Percentiles rank a stretch among this genome's conserved stretches.
Conservation (phyloP, 495 filamentous ascomycete genomes). For the Acidomyces sp. region DNA sequence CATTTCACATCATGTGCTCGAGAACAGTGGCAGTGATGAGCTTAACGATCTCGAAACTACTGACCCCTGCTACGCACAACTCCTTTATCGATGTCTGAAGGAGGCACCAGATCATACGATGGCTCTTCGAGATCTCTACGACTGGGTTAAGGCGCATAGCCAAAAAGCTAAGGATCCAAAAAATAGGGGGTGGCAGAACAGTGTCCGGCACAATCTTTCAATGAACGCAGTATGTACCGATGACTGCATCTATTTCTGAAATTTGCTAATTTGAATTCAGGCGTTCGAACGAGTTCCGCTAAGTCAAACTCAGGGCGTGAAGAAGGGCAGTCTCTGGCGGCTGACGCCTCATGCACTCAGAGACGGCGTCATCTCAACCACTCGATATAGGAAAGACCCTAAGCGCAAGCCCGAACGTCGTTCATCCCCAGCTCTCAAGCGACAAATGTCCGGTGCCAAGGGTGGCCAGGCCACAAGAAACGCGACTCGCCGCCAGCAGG, state of each 20-base stretch:
- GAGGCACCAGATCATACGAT: conserved; percentile 50
- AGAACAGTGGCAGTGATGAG: conserved; percentile 1
- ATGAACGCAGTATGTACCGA: conserved; percentile 84
- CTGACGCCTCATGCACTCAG: conserved; percentile 45
- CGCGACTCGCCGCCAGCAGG: conserved; percentile 17
- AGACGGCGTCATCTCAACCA: conserved; percentile 59
- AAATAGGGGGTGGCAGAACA: conserved; percentile 76
- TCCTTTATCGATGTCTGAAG: conserved; percentile 67
- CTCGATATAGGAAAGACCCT: conserved; percentile 47
- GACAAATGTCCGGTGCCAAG: conserved; percentile 43
- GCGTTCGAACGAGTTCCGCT: conserved; percentile 51
- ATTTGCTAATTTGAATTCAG: conserved; percentile 30
- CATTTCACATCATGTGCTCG: neutral
- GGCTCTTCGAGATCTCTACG: conserved; percentile 75
- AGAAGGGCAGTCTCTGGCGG: conserved; percentile 53
- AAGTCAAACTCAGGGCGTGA: conserved; percentile 35
- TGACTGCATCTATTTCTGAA: conserved; percentile 10
- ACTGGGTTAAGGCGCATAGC: conserved; percentile 77
- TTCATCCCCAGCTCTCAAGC: conserved; percentile 32
- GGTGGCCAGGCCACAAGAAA: conserved; percentile 40
- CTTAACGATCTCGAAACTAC: conserved; percentile 30
- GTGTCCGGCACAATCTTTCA: conserved; percentile 89
- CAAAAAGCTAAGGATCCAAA: conserved; percentile 50
- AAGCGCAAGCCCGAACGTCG: conserved; percentile 37
- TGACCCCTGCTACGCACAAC: conserved; percentile 61